Evolutionary conservation across 768 basidiomycete genomes (phyloP), one percentile per base, ranked within the genome.

Genomic region (Heimioporus sp.): DNA sequence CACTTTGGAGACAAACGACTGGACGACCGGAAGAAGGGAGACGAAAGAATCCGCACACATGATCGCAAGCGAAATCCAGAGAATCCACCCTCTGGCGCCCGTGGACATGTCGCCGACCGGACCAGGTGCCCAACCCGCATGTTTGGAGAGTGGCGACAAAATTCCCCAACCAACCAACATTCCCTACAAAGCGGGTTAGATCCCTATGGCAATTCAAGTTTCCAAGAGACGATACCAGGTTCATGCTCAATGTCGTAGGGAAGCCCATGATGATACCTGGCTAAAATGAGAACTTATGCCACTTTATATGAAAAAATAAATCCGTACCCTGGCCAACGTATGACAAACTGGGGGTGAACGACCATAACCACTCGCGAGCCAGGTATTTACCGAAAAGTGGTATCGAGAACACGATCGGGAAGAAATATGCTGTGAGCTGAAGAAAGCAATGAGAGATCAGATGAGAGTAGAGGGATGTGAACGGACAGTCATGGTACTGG

Each of bases 111-210:
- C 90, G 1, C 86, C 83, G 6, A 96, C 92, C 10, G 89, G 84
- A 5, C 94, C 96, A 41, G 96, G 93, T 0, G 96, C 95, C 96
- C 96, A 98, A 11, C 90, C 92, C 1, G 73, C 68, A 42, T 79
- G 60, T 62, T 92, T 94, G 7, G 93, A 80, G 8, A 98, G 64
- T 6, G 96, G 96, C 0, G 92, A 92, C n/a, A 98, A 74, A 19
- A 98, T 71, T 5, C 83, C 95, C 96, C 96, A 98, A 10, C 96
- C 96, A 10, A 89, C 85, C n/a, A 98, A 57, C 96, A 97, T 98
- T 28, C 96, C 94, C 90, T 92, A 58, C 17, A 35, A 5, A 11
- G 38, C 11, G 2, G 10, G 35, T 54, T 12, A 59, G 55, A 56
- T 45, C n/a, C 28, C n/a, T 28, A 16, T 20, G 7, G 13, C 46